phyloP scores from a whole-genome alignment of 2,329 filamentous ascomycete species.

The Neonectria faginata region DNA sequence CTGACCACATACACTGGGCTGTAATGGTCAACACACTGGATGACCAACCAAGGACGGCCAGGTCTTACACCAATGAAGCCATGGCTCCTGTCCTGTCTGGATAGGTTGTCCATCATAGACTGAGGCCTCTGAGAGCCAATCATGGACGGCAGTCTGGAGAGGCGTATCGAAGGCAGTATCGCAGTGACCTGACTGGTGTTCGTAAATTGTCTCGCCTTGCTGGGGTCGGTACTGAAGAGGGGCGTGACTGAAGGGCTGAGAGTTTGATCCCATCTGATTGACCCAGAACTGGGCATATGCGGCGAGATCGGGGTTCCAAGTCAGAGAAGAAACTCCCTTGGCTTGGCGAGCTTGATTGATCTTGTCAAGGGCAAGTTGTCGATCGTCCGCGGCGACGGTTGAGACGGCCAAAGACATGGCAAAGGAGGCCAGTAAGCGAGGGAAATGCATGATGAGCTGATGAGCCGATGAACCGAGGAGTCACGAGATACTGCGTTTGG shows the following conservation, averaged over 20 bases:
- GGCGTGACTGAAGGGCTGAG: constrained; percentile 49
- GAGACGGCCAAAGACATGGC: constrained; percentile 27
- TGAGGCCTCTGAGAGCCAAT: constrained; percentile 49
- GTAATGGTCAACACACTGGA: constrained; percentile 20
- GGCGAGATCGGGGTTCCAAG: constrained; percentile 48
- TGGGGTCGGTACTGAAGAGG: constrained; percentile 45
- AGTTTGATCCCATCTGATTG: constrained; percentile 47
- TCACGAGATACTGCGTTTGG: background rate
- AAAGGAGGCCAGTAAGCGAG: constrained; percentile 22
- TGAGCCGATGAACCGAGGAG: background rate
- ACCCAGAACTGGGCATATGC: constrained; percentile 52
- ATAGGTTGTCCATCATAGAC: constrained; percentile 49
- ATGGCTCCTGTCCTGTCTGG: constrained; percentile 48
- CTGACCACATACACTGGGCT: constrained; percentile 54
- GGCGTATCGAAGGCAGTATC: constrained; percentile 46
- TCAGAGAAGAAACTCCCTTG: constrained; percentile 45
- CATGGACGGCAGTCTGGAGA: constrained; percentile 45
- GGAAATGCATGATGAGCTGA: constrained; percentile 21
- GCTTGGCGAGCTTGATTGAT: constrained; percentile 50
- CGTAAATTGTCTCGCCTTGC: constrained; percentile 53
- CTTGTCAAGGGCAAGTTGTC: constrained; percentile 40
- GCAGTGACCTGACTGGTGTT: constrained; percentile 47
- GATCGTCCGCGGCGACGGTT: constrained; percentile 40
- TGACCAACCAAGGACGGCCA: background rate
- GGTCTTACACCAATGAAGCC: constrained; percentile 53